These are phyloP conservation scores for Eimeria acervulina DNA, from an alignment of 169 alveolate genomes.

Conservation along the genomic window DNA sequence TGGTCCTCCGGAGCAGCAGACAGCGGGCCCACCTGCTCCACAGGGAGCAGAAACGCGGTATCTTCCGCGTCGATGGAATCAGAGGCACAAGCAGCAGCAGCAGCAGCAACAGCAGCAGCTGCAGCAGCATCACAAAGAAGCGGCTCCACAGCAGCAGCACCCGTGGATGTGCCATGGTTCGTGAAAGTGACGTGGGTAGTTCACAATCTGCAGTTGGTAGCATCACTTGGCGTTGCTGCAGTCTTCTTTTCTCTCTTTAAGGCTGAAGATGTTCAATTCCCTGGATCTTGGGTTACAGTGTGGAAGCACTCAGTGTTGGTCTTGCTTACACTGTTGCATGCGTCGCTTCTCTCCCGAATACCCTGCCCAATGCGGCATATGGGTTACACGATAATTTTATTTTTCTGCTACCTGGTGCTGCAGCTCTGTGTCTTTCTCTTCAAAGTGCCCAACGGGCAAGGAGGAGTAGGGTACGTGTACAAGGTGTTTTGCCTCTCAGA, in stretches of 20 bases:
- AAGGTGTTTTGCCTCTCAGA: conserved; percentile 41
- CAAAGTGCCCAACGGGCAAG: conserved; percentile 75
- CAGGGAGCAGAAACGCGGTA: conserved; percentile 23
- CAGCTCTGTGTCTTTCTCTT: conserved; percentile 68
- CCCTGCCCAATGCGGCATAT: conserved; percentile 77
- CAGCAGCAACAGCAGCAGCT: background rate
- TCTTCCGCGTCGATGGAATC: background rate
- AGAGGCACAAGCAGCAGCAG: background rate
- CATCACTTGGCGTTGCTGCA: conserved; percentile 61
- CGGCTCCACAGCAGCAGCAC: conserved; percentile 7
- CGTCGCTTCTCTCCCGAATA: conserved; percentile 71
- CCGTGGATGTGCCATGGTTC: conserved; percentile 5
- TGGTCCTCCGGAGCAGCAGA: conserved; percentile 58
- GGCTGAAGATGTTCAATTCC: conserved; percentile 56
- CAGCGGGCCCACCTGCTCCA: background rate
- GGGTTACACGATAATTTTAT: conserved; percentile 41
- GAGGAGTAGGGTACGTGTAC: conserved; percentile 75
- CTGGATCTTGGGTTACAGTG: conserved; percentile 68
- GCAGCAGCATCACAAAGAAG: background rate
- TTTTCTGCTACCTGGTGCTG: conserved; percentile 34
- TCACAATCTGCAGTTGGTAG: conserved; percentile 70
- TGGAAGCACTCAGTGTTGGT: conserved; percentile 76
- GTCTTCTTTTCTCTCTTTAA: conserved; percentile 56
- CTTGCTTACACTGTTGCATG: conserved; percentile 71
- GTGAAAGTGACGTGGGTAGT: conserved; percentile 69